A percentile compares a stretch with the other conserved stretches of the same genome.
Evolutionary conservation across 805 yeast species (phyloP).

Genomic region (Kuraishia capsulata): DNA sequence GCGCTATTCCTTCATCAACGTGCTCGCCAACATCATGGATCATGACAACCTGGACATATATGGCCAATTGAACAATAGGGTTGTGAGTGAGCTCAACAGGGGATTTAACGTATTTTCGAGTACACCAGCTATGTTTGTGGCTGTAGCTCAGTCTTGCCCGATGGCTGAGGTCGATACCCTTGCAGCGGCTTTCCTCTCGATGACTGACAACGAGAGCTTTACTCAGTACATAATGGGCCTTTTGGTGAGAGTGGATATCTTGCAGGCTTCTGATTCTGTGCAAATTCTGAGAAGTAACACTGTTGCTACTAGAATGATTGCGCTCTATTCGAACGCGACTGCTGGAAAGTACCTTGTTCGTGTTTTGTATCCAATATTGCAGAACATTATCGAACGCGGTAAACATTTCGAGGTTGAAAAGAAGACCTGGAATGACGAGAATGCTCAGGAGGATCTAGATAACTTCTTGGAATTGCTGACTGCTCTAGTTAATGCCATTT

Average conservation of each 20-base stretch:
- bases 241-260: slow-evolving; percentile 55
- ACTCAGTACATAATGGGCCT: slow-evolving; percentile 38
- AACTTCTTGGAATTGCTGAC: slow-evolving; percentile 49
- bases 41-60: slow-evolving; percentile 25
- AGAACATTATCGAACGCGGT: slow-evolving; percentile 36
- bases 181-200: slow-evolving; percentile 53
- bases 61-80: slow-evolving; percentile 13
- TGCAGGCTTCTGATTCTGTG: slow-evolving; percentile 48
- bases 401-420: slow-evolving; percentile 63
- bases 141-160: slow-evolving; percentile 56
- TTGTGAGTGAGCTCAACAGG: slow-evolving; percentile 4
- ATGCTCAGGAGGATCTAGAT: slow-evolving; percentile 28
- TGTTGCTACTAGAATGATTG: slow-evolving; percentile 69
- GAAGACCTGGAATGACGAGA: slow-evolving; percentile 22
- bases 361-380: slow-evolving; percentile 48
- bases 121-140: slow-evolving; percentile 34
- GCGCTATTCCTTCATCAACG: slow-evolving; percentile 65
- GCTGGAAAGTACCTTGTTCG: slow-evolving; percentile 49
- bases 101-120: slow-evolving; percentile 11
- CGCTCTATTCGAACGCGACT: slow-evolving; percentile 59
- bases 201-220: slow-evolving; percentile 33
- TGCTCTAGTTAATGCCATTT: slow-evolving; percentile 50
- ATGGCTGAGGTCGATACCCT: slow-evolving; percentile 60
- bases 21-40: slow-evolving; percentile 42
- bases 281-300: slow-evolving; percentile 77